Base-by-base conservation (phyloP, 345 rosid species). In the Acer saccharum region DNA sequence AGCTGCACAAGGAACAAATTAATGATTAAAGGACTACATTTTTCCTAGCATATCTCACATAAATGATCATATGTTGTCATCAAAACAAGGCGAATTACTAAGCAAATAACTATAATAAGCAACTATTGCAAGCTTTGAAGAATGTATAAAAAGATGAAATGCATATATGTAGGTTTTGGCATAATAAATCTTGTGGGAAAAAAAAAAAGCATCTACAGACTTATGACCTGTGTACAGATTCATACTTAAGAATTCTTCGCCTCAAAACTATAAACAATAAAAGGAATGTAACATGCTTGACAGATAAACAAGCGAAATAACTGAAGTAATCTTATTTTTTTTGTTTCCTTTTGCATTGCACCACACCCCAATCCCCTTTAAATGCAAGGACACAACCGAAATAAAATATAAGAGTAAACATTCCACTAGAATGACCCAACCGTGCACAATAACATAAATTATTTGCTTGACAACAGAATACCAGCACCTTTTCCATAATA, bases 401-500 rank as follows among this genome's bases (percentile, higher is more conserved):
- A 57, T 14, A 23, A 71, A 23, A 65, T n/a, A 39, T 39, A 60
- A 35, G 67, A 55, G 35, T 46, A 48, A 43, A 68, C 39, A 21
- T 67, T 72, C 71, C 43, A 65, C 25, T 4, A 69, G 35, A 65
- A 41, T 25, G 58, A 73, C 64, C 60, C 23, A 63, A 76, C 71
- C 44, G 58, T 74, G 72, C 50, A 55, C 4, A 10, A 46, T 35
- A 65, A 63, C 18, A 60, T 12, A 52, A 65, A 63, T 72, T 57
- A 57, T 57, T 71, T 13, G 60, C 71, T 61, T 69, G 58, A 50
- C 62, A 79, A 73, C 67, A 83, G 64, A 72, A 75, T 29, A 48
- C 17, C 35, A 69, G 76, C 85, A 95, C 98, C 97, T 91, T 95
- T 81, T 88, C 85, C 83, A 76, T 74, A 75, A 95, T 95, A 65